These are phyloP conservation scores for Spathaspora arborariae DNA, from an alignment of 805 yeast genomes.

Conservation along the genomic window DNA sequence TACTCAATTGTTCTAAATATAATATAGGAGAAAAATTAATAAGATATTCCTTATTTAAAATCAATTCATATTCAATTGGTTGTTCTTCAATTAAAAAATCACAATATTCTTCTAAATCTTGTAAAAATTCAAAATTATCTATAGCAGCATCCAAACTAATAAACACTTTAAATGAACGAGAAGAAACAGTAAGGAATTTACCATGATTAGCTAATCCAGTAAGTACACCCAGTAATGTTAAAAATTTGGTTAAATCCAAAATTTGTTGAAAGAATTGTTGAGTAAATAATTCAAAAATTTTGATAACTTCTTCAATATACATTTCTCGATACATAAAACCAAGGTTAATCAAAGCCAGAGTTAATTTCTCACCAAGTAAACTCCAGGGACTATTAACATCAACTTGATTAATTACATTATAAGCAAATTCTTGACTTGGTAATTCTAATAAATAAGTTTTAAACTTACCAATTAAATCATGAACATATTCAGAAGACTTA, in stretches of 20 bases:
- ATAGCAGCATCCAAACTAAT: slow-evolving; percentile 30
- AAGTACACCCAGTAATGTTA: slow-evolving; percentile 32
- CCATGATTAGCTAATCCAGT: slow-evolving; percentile 27
- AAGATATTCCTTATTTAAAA: slow-evolving; percentile 23
- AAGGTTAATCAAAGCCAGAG: slow-evolving; percentile 29
- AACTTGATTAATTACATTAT: slow-evolving; percentile 26
- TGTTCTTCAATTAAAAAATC: slow-evolving; percentile 11
- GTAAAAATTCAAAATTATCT: slow-evolving; percentile 36
- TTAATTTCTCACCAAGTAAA: slow-evolving; percentile 27
- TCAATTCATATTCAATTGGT: slow-evolving; percentile 13
- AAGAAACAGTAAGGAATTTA: slow-evolving; percentile 19
- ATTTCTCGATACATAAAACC: slow-evolving; percentile 20
- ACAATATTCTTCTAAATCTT: slow-evolving; percentile 31
- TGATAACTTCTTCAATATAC: slow-evolving; percentile 21
- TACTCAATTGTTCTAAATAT: slow-evolving; percentile 32
- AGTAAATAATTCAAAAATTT: slow-evolving; percentile 25
- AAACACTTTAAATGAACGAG: slow-evolving; percentile 27
- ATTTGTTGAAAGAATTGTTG: slow-evolving; percentile 18
- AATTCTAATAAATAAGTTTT: slow-evolving; percentile 45
- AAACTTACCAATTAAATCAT: slow-evolving; percentile 40
- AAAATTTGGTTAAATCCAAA: slow-evolving; percentile 26
- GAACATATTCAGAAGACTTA: slow-evolving; percentile 33
- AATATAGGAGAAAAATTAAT: slow-evolving; percentile 32
- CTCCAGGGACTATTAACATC: slow-evolving; percentile 31
- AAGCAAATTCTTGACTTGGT: slow-evolving; percentile 42